Percentiles rank a stretch among this genome's conserved stretches.
Evolutionary conservation across 2,329 filamentous ascomycete species (phyloP).

Genomic region (Paraphoma sp.): DNA sequence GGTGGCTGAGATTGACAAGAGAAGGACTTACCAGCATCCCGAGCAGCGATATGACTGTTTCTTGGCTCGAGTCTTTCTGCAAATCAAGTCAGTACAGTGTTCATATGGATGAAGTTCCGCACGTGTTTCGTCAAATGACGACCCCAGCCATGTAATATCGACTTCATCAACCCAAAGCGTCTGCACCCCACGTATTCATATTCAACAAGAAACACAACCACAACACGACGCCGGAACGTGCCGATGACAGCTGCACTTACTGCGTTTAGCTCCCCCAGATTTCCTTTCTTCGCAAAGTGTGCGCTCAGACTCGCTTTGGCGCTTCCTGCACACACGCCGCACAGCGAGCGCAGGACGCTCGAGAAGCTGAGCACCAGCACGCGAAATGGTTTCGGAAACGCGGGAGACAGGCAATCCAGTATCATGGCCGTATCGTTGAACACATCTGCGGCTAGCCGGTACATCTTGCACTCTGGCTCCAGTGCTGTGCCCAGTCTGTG

Average conservation of each 20-base stretch:
- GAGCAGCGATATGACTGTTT: slow-evolving; percentile 87
- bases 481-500: slow-evolving; percentile 81
- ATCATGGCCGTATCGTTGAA: slow-evolving; percentile 89
- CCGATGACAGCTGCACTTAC: slow-evolving; percentile 50
- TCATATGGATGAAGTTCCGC: slow-evolving; percentile 18
- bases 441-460: slow-evolving; percentile 83
- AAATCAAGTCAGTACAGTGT: slow-evolving; percentile 20
- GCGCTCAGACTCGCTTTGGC: slow-evolving; percentile 90
- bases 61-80: slow-evolving; percentile 88
- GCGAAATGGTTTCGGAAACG: slow-evolving; percentile 66
- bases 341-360: slow-evolving; percentile 71
- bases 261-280: slow-evolving; percentile 91
- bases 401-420: slow-evolving; percentile 82
- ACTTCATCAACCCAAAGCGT: slow-evolving; percentile 15
- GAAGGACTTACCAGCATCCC: slow-evolving; percentile 72
- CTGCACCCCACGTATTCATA: slow-evolving; percentile 9
- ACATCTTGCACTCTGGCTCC: slow-evolving; percentile 90
- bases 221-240: background rate
- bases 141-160: slow-evolving; percentile 15
- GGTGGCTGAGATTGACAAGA: background rate
- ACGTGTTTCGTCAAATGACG: slow-evolving; percentile 18
- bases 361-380: slow-evolving; percentile 65
- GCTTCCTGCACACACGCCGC: slow-evolving; percentile 87
- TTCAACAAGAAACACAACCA: slow-evolving; percentile 18
- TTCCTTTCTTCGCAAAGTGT: slow-evolving; percentile 87